Conservation (phyloP, 2,329 filamentous ascomycete species). For the Paracorniculantispora psalliotae region DNA sequence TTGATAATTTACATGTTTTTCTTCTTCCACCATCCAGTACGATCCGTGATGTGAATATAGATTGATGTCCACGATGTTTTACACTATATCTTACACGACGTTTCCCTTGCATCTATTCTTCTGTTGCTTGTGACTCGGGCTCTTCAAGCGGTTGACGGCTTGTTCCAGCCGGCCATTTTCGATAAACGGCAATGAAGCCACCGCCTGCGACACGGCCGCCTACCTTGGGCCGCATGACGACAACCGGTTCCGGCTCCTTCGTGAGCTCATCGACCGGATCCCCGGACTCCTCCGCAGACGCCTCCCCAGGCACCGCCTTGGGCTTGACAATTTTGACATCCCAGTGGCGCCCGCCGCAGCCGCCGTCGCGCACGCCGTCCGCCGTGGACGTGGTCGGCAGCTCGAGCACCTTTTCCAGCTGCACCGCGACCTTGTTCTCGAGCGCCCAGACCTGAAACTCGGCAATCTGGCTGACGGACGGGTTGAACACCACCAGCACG, state of each 20-base stretch:
- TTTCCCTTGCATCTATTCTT: no score
- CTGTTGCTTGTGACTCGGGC: not conserved
- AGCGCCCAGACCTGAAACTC: slow-evolving; percentile 49
- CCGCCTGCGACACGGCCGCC: slow-evolving; percentile 35
- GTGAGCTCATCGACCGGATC: not conserved
- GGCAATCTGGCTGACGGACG: slow-evolving; percentile 72
- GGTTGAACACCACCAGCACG: slow-evolving; percentile 65
- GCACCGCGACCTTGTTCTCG: slow-evolving; percentile 46
- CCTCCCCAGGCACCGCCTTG: slow-evolving; percentile 19
- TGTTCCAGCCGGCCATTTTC: slow-evolving; percentile 25
- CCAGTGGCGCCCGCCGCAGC: slow-evolving; percentile 55
- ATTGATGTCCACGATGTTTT: no score
- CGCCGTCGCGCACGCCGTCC: slow-evolving; percentile 40
- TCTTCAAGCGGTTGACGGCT: not conserved
- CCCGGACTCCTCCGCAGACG: slow-evolving; percentile 13
- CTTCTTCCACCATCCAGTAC: not conserved
- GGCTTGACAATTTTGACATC: slow-evolving; percentile 49
- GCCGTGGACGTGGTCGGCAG: slow-evolving; percentile 38
- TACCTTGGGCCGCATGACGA: slow-evolving; percentile 39
- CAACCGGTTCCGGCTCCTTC: slow-evolving; percentile 22
- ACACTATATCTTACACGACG: not conserved
- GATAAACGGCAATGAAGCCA: slow-evolving; percentile 36
- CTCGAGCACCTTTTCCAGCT: slow-evolving; percentile 57
- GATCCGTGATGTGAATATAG: no score
- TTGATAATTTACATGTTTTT: slow-evolving; percentile 1